These are phyloP conservation scores for Suhomyces bokatorum DNA, from an alignment of 1,139 yeast species.

Conservation along the genomic window DNA sequence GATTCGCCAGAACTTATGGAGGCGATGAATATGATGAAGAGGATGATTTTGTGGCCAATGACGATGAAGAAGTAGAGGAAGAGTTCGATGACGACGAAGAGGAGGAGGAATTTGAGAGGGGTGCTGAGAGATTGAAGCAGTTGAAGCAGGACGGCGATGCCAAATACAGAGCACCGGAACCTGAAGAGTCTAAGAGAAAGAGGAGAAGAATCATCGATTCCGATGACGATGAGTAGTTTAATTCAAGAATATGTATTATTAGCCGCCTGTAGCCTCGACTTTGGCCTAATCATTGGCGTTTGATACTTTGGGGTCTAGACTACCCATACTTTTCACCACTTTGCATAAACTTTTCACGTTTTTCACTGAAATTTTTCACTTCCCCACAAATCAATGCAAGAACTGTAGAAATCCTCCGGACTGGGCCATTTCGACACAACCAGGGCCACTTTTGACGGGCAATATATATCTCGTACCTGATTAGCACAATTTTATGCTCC, in stretches of 20 bases:
- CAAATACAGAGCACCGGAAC: constrained; percentile 43
- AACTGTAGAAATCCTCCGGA: no score
- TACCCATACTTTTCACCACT: no score
- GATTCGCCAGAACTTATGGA: constrained; percentile 43
- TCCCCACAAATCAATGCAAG: background rate
- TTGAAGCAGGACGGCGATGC: constrained; percentile 61
- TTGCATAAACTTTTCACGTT: background rate
- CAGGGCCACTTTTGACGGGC: no score
- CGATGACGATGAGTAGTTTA: constrained; percentile 48
- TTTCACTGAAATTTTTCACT: background rate
- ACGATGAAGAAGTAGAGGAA: constrained; percentile 54
- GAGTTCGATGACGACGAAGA: constrained; percentile 56
- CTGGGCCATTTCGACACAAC: no score
- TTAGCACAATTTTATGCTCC: no score
- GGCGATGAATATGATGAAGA: constrained; percentile 49
- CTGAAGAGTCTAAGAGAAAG: constrained; percentile 37
- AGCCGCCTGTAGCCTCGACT: background rate
- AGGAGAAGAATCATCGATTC: constrained; percentile 58
- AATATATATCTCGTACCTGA: no score
- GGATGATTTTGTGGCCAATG: constrained; percentile 45
- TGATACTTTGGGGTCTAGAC: no score
- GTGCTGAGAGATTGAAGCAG: constrained; percentile 62
- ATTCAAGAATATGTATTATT: constrained; percentile 6
- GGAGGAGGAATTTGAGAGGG: constrained; percentile 58
- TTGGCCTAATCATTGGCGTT: no score